Conservation (phyloP, 129 eudicot species). For the Arctium lappa region DNA sequence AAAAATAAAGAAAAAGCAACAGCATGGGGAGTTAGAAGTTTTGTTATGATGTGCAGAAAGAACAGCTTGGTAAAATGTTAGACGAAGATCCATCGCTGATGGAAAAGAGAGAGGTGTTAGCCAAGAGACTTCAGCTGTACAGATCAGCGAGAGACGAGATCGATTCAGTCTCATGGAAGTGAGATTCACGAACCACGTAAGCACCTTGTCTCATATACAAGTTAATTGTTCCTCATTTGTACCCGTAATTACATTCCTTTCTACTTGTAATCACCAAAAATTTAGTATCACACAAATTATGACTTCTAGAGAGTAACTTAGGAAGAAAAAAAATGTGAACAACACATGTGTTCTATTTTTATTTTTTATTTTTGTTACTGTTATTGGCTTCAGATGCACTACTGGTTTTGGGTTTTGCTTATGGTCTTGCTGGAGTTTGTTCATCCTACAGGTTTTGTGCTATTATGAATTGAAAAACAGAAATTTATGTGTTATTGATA, state of each 20-base stretch:
- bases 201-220: not conserved
- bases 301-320: conserved; percentile 2
- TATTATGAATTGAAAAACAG: not conserved
- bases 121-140: conserved; percentile 79
- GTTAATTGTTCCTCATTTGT: conserved; percentile 7
- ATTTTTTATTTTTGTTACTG: not conserved
- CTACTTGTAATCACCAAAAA: conserved; percentile 2
- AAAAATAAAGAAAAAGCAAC: not conserved
- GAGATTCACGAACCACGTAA: conserved; percentile 4
- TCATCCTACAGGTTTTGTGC: not conserved
- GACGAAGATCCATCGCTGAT: conserved; percentile 91
- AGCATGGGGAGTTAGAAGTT: not conserved
- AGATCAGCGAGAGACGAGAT: conserved; percentile 95
- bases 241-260: not conserved
- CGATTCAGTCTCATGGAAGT: conserved; percentile 91
- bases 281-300: not conserved
- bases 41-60: conserved; percentile 64
- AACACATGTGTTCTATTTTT: too few relatives aligned
- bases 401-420: not conserved
- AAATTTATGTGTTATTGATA: not conserved
- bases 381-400: not conserved
- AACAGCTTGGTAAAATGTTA: conserved; percentile 81
- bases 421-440: not conserved
- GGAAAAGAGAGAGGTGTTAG: conserved; percentile 78
- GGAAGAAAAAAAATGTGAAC: not conserved